These are phyloP conservation scores for Rhododendron simsii DNA, from an alignment of 148 eudicot species.

Conservation along the genomic window DNA sequence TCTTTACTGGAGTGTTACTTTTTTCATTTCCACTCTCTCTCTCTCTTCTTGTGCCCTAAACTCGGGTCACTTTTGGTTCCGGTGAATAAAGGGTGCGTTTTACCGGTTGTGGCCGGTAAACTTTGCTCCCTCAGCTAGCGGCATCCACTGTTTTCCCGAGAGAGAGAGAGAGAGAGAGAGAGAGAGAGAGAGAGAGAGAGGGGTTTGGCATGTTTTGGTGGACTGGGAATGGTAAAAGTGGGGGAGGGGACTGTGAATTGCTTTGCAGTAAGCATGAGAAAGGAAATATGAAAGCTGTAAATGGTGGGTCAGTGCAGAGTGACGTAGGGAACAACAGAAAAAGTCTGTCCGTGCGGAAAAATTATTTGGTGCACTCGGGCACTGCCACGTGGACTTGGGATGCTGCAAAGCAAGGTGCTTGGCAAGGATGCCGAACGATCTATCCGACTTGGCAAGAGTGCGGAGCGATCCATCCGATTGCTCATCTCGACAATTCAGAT, in stretches of 20 bases:
- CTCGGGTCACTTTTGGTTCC: not conserved
- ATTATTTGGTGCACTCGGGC: no score
- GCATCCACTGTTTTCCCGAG: constrained; percentile 11
- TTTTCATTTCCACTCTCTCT: not conserved
- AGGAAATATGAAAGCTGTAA: constrained; percentile 4
- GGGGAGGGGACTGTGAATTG: not conserved
- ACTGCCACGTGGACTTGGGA: no score
- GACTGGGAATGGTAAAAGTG: not conserved
- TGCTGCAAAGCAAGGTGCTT: no score
- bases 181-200: not conserved
- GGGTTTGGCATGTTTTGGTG: not conserved
- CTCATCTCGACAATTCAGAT: no score
- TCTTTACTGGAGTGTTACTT: not conserved
- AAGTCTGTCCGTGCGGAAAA: not conserved
- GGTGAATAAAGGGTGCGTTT: constrained; percentile 1
- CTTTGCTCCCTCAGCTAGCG: constrained; percentile 8
- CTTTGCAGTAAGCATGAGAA: constrained; percentile 13
- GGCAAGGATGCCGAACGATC: no score
- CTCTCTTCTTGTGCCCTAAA: constrained; percentile 12
- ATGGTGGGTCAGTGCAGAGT: not conserved
- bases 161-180: not conserved
- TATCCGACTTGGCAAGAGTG: no score
- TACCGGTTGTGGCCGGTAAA: constrained; percentile 15
- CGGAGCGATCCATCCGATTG: no score
- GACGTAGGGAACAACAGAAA: constrained; percentile 8